A percentile compares a stretch with the other conserved stretches of the same genome.
phyloP scores from a whole-genome alignment of 2,329 filamentous ascomycete genomes.

The Pseudogymnoascus sp. region DNA sequence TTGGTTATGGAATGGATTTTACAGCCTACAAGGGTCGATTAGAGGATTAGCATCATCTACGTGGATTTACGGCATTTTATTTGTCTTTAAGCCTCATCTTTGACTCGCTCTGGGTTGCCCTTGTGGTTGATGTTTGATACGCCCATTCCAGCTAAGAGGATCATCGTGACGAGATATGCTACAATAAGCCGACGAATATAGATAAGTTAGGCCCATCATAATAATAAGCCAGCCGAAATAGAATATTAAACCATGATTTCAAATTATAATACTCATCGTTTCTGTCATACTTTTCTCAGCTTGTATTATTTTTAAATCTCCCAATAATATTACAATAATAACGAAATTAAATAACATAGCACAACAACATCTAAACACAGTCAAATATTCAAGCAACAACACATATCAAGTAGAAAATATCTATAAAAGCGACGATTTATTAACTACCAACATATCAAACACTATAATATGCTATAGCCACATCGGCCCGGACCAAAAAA shows the following conservation, averaged over 20 bases:
- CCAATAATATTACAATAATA: not conserved
- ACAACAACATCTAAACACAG: not conserved
- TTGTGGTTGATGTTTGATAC: not conserved
- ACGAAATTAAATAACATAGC: not conserved
- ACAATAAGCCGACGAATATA: not conserved
- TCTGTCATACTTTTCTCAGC: not conserved
- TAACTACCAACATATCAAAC: slow-evolving; percentile 7
- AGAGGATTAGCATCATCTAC: not conserved
- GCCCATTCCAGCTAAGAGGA: not conserved
- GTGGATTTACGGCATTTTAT: not conserved
- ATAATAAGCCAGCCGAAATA: not conserved
- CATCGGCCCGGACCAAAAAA: not conserved
- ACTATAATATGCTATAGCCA: slow-evolving; percentile 3
- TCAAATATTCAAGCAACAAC: not conserved
- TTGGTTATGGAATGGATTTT: not conserved
- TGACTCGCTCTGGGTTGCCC: not conserved
- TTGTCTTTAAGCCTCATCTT: not conserved
- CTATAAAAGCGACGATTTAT: not conserved
- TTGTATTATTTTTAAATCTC: not conserved
- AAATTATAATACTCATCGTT: not conserved
- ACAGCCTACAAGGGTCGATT: not conserved
- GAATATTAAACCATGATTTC: not conserved
- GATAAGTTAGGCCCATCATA: not conserved
- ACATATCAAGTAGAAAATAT: not conserved
- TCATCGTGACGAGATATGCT: not conserved